Conservation (phyloP, 345 rosid genomes). For the Salix dunnii region DNA sequence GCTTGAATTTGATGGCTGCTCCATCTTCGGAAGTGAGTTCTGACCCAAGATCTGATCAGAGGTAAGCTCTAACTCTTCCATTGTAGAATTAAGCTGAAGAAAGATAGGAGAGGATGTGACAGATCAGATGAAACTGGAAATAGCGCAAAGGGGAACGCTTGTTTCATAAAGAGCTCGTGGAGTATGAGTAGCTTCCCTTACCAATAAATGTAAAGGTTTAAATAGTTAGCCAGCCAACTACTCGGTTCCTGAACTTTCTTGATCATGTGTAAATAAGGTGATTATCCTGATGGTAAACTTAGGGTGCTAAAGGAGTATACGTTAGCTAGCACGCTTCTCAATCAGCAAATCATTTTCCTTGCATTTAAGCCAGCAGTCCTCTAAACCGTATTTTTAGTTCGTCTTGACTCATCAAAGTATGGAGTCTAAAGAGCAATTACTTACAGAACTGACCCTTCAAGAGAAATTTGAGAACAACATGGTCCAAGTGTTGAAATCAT, state of each 20-base stretch:
- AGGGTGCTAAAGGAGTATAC: neutral
- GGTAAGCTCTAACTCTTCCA: constrained; percentile 27
- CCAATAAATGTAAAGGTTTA: constrained; percentile 32
- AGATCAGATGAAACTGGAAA: neutral
- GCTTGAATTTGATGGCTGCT: constrained; percentile 9
- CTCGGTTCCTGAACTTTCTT: constrained; percentile 17
- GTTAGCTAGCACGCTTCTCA: neutral
- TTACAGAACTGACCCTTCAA: no score
- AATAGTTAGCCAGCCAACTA: constrained; percentile 29
- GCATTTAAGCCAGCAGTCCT: constrained; percentile 13
- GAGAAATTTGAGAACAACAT: no score
- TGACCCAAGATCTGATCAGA: neutral
- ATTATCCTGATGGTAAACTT: neutral
- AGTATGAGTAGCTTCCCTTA: constrained; percentile 2
- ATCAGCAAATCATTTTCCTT: neutral
- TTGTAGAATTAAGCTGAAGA: neutral
- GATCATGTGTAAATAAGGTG: neutral
- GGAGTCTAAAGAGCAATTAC: no score
- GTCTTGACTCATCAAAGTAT: no score
- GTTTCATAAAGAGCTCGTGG: constrained; percentile 19
- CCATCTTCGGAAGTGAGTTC: constrained; percentile 10
- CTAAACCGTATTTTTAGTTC: neutral
- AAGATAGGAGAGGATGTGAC: neutral
- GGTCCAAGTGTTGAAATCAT: no score
- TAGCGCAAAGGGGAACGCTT: neutral